Evolutionary conservation across 352 stramenopile genomes (phyloP).

Genomic region (Phytophthora agathidicida): DNA sequence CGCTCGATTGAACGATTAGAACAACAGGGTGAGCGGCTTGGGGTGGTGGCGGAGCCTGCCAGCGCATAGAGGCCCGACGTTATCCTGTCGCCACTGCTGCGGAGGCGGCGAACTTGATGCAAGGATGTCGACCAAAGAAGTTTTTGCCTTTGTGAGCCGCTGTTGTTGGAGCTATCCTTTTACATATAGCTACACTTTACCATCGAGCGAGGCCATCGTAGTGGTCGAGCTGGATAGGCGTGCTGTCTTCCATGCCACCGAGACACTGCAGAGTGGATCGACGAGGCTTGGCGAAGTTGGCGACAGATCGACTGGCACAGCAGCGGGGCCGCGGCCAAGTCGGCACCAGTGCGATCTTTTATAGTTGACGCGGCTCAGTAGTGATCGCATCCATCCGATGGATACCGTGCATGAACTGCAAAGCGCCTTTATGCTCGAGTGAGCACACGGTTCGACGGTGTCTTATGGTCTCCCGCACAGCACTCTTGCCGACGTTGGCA

Average conservation of each 20-base stretch:
- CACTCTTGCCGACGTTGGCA: background rate
- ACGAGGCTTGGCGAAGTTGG: background rate
- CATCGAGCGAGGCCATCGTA: background rate
- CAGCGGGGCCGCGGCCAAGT: no score
- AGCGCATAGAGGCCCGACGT: background rate
- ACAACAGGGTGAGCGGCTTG: no score
- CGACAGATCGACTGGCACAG: background rate
- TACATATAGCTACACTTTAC: background rate
- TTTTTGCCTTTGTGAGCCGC: no score
- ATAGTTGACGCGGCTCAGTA: no score
- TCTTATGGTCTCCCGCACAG: background rate
- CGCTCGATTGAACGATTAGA: constrained; percentile 34
- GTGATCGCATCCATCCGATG: no score
- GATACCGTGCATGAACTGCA: no score
- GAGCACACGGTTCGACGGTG: constrained; percentile 19
- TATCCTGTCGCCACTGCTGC: constrained; percentile 8
- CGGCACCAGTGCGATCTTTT: no score
- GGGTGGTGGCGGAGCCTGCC: no score
- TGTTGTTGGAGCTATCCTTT: background rate
- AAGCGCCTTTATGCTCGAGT: no score
- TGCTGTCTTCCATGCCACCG: constrained; percentile 1
- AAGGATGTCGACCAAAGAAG: no score
- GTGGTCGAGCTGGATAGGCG: constrained; percentile 13
- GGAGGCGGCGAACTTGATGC: background rate
- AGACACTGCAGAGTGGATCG: constrained; percentile 9